Conservation (phyloP, 2,329 filamentous ascomycete species). For the Cladophialophora bantiana region DNA sequence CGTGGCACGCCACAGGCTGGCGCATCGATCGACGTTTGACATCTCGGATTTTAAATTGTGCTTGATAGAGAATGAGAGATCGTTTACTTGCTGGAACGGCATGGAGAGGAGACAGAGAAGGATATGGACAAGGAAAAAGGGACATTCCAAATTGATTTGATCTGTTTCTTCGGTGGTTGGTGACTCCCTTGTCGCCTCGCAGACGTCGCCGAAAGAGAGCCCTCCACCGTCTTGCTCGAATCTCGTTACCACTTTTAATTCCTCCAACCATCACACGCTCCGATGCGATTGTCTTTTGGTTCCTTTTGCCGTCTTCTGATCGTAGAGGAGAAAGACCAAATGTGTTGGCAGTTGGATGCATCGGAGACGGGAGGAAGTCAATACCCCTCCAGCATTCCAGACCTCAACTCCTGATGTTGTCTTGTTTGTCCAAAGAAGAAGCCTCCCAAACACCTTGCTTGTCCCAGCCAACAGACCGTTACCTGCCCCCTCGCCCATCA, state of each 20-base stretch:
- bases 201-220: no score
- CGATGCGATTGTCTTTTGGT: background rate
- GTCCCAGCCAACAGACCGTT: conserved; percentile 11
- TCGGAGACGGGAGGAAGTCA: background rate
- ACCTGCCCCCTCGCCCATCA: background rate
- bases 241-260: background rate
- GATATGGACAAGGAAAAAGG: no score
- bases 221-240: background rate
- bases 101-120: no score
- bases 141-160: no score
- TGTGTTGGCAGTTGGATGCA: background rate
- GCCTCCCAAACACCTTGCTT: conserved; percentile 21
- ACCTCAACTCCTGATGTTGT: background rate
- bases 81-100: no score
- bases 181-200: no score
- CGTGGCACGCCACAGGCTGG: no score
- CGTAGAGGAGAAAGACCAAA: background rate
- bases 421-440: conserved; percentile 8
- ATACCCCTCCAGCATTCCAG: background rate
- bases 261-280: background rate
- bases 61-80: no score
- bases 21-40: no score
- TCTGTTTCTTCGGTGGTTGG: no score
- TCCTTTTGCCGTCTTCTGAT: background rate
- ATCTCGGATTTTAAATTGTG: no score